Evolutionary conservation across 2,329 filamentous ascomycete genomes (phyloP).

Genomic region (Lecanoromycetidae sp.): DNA sequence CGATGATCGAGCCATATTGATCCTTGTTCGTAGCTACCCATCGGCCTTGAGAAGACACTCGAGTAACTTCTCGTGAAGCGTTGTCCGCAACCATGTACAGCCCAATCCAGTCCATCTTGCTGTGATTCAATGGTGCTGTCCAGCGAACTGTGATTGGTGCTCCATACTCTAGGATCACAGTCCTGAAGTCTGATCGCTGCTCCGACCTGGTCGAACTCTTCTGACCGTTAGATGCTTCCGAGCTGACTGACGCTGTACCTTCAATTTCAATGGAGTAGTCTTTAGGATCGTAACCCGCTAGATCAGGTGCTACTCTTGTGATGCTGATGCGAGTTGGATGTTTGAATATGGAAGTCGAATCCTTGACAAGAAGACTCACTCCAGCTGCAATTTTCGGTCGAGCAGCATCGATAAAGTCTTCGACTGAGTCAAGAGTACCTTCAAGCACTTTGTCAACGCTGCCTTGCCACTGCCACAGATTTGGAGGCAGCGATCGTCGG

Average conservation of each 20-base stretch:
- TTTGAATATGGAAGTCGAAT: constrained; percentile 79
- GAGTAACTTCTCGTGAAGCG: constrained; percentile 68
- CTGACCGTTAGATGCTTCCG: neutral
- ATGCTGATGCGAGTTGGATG: constrained; percentile 80
- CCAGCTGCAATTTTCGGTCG: constrained; percentile 76
- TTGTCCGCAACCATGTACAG: constrained; percentile 96
- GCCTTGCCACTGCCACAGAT: constrained; percentile 70
- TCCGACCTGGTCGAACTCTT: constrained; percentile 27
- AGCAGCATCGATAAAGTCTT: constrained; percentile 77
- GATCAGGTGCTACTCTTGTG: constrained; percentile 63
- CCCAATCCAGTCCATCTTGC: constrained; percentile 88
- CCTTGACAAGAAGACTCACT: constrained; percentile 74
- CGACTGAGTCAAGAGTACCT: constrained; percentile 76
- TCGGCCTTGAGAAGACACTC: constrained; percentile 72
- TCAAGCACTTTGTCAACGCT: constrained; percentile 78
- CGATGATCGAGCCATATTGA: constrained; percentile 60
- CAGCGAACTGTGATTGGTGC: constrained; percentile 80
- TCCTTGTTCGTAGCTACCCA: constrained; percentile 75
- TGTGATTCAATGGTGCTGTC: constrained; percentile 78
- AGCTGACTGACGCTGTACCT: constrained; percentile 43
- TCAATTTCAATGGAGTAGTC: constrained; percentile 68
- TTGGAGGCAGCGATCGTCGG: constrained; percentile 70
- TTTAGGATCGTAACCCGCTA: constrained; percentile 66
- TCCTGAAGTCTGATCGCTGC: constrained; percentile 56
- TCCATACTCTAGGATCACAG: constrained; percentile 75